These are phyloP conservation scores for Kentomonas sorsogonicus DNA, from an alignment of 208 protist genomes.

Conservation along the genomic window DNA sequence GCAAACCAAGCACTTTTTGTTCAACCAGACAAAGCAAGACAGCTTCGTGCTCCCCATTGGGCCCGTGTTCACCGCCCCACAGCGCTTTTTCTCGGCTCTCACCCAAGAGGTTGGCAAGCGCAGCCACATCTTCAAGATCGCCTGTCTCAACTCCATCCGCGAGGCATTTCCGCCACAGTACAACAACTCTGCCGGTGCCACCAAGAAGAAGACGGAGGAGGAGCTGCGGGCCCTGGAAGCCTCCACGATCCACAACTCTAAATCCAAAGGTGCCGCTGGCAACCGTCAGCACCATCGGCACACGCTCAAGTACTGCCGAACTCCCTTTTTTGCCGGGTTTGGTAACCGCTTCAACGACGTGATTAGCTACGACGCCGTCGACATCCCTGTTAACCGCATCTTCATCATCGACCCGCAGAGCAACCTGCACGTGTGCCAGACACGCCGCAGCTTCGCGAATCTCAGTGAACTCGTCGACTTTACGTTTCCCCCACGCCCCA, in stretches of 20 bases:
- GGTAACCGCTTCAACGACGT: conserved; percentile 89
- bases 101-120: conserved; percentile 87
- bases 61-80: conserved; percentile 86
- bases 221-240: too few species aligned
- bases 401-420: conserved; percentile 86
- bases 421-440: conserved; percentile 65
- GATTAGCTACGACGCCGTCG: conserved; percentile 77
- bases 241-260: too few species aligned
- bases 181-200: too few species aligned
- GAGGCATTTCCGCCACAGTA: conserved; percentile 61
- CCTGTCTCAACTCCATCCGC: conserved; percentile 60
- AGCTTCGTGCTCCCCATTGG: conserved; percentile 53
- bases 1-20: conserved; percentile 80
- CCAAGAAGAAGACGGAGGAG: too few species aligned
- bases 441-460: conserved; percentile 73
- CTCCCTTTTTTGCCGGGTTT: conserved; percentile 91
- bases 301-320: too few species aligned
- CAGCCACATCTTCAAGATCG: conserved; percentile 90
- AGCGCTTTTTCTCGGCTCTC: conserved; percentile 81
- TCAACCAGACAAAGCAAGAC: conserved; percentile 70
- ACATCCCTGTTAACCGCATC: conserved; percentile 74
- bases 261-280: too few species aligned
- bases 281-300: too few species aligned
- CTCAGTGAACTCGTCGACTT: conserved; percentile 77
- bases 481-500: conserved; percentile 76